Base-by-base conservation (phyloP, 1,284 basidiomycete genomes). In the Ustilago curta region DNA sequence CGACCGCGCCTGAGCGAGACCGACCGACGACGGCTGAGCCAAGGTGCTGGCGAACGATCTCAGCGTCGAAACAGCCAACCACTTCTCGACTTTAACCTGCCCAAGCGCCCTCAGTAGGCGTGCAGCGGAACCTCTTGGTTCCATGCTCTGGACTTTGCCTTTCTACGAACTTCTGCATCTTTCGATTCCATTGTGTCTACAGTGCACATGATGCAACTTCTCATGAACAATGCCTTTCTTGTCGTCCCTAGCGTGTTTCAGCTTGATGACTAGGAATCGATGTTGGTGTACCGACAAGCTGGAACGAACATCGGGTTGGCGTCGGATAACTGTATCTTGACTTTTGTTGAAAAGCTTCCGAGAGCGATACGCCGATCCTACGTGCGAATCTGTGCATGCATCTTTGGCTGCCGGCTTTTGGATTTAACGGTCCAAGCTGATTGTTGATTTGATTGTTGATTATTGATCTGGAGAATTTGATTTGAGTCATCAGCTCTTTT, bases 1-100 rank as follows among this genome's bases (percentile, higher is more conserved):
- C 45, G 47, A 9, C 66, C 66, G 57, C 62, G 66, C 1, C 59
- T 77, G 3, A 70, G 59, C 48, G 70, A 77, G 35, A 77, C 67
- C 12, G 75, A 77, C 37, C 63, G 66, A 11, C 62, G 75, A 52
- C 60, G 75, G n/a, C 32, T 77, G 44, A 69, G 62, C 42, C 75
- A 77, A 58, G 75, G 75, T 8, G 75, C 70, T 19, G 75, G 66
- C 19, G 58, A 76, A 8, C 60, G 64, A 14, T 50, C 47, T 14
- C 43, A 43, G 31, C 57, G 69, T 25, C 62, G 72, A 23, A 16
- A 58, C 31, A 74, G 71, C 32, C 68, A 71, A 40, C 57, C 69
- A 8, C 60, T 76, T 39, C 73, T 76, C 11, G 64, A 76, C 52
- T 76, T 76, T 27, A 42, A 60, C 29, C 49, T 75, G 56, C 73